These are phyloP conservation scores for Macroventuria anomochaeta DNA, from an alignment of 2,329 filamentous ascomycete species.

Conservation along the genomic window DNA sequence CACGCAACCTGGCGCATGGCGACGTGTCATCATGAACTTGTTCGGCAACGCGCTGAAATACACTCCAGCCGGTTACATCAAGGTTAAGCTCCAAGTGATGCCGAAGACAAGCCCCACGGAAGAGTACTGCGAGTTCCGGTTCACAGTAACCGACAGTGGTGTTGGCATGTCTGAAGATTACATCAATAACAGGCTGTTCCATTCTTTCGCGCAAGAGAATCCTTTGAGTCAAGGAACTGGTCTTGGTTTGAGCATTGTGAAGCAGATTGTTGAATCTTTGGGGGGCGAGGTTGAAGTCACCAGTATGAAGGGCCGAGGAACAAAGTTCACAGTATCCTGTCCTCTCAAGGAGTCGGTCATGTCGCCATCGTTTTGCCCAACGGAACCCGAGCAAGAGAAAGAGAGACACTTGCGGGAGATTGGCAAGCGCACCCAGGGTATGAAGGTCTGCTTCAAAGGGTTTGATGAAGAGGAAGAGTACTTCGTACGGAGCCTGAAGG, in stretches of 20 bases:
- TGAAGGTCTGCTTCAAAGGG: slow-evolving; percentile 42
- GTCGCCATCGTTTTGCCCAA: slow-evolving; percentile 37
- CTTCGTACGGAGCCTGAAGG: slow-evolving; percentile 41
- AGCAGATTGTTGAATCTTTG: slow-evolving; percentile 47
- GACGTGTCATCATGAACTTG: slow-evolving; percentile 50
- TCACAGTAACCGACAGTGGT: slow-evolving; percentile 49
- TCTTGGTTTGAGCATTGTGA: slow-evolving; percentile 50
- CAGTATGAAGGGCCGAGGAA: slow-evolving; percentile 46
- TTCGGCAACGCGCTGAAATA: slow-evolving; percentile 52
- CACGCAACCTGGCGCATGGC: slow-evolving; percentile 49
- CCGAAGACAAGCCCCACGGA: slow-evolving; percentile 27
- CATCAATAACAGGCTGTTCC: slow-evolving; percentile 45
- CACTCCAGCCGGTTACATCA: slow-evolving; percentile 46
- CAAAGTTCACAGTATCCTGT: slow-evolving; percentile 47
- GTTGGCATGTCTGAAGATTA: slow-evolving; percentile 52
- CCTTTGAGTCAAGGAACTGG: slow-evolving; percentile 49
- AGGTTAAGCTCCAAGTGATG: slow-evolving; percentile 45
- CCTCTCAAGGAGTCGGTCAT: slow-evolving; percentile 40
- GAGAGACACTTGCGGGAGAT: slow-evolving; percentile 31
- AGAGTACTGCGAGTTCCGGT: slow-evolving; percentile 37
- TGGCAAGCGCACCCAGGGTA: slow-evolving; percentile 37
- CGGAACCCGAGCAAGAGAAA: slow-evolving; percentile 31
- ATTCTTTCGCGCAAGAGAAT: slow-evolving; percentile 51
- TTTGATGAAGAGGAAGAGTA: slow-evolving; percentile 44
- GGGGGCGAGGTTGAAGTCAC: slow-evolving; percentile 47